A percentile compares a stretch with the other conserved stretches of the same genome.
These are phyloP conservation scores for Solanum acaule DNA, from an alignment of 257 asterid species.

Conservation along the genomic window DNA sequence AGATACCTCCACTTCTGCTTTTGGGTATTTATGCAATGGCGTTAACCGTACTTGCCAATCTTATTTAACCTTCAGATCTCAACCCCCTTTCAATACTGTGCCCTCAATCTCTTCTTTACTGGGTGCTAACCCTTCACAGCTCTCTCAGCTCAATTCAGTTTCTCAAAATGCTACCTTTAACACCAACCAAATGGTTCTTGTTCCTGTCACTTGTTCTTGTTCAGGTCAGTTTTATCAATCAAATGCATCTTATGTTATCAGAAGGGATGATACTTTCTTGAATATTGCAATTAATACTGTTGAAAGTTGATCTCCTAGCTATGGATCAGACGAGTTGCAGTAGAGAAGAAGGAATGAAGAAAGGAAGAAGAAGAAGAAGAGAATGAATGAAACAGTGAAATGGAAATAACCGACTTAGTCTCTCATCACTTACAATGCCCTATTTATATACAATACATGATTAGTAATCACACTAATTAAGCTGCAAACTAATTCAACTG, in stretches of 20 bases:
- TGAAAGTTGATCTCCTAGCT: no score
- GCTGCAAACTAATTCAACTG: no score
- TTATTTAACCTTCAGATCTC: constrained; percentile 68
- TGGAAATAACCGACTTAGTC: no score
- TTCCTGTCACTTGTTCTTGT: constrained; percentile 77
- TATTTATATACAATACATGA: no score
- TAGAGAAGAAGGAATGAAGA: no score
- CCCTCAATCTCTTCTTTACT: constrained; percentile 53
- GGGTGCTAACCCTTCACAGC: constrained; percentile 24
- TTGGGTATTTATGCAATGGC: constrained; percentile 83
- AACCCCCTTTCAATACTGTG: constrained; percentile 39
- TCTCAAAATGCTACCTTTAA: constrained; percentile 19
- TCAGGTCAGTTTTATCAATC: constrained; percentile 44
- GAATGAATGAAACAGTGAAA: no score
- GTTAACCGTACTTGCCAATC: constrained; percentile 38
- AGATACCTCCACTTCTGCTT: constrained; percentile 35
- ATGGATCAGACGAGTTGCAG: no score
- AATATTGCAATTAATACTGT: constrained; percentile 29
- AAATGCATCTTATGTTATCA: constrained; percentile 38
- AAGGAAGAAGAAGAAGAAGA: no score
- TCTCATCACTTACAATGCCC: no score
- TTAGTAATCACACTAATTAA: no score
- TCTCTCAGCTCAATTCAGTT: constrained; percentile 55
- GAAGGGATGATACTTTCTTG: background rate
- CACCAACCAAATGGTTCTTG: constrained; percentile 28